Base-by-base conservation (phyloP, 2,329 filamentous ascomycete species). In the Colletotrichum musicola region DNA sequence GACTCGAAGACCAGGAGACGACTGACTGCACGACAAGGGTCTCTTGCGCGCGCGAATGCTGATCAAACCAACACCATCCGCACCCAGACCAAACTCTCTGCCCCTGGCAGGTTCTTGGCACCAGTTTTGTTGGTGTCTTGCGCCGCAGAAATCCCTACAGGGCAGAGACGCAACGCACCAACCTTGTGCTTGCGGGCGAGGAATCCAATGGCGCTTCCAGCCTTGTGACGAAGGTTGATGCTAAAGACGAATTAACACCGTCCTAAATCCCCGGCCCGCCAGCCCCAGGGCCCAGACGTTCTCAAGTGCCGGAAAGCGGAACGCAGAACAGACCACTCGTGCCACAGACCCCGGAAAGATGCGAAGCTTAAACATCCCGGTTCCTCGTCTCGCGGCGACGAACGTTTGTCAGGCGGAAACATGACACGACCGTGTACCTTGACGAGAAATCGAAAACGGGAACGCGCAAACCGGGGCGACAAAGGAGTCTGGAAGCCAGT, bases 331-430 rank as follows among this genome's bases (percentile, higher is more conserved):
- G 30, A 46, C 59, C 30, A 16, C 51, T 35, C 12, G 13, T 53
- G 46, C 46, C 42, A 63, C 51, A 57, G 61, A 57, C 30, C 42
- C 10, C 18, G 27, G 40, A 12, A 5, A 18, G 16, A 20, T n/a
- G n/a, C 25, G 47, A 55, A 59, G 65, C 40, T 59, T 65, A 35
- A 50, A 59, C 42, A 58, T 4, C 49, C 54, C 18, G 18, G 30
- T 42, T 44, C 61, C 47, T 59, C 54, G 61, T 46, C 13, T 38
- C 22, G 65, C 40, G 40, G 61, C 61, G 65, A 68, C 13, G 49
- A 60, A 60, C 55, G 61, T 65, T 68, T 68, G 47, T 50, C 54
- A n/a, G 16, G 61, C 55, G n/a, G 30, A 64, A 64, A 64, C 61
- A 64, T 64, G 65, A 47, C 54, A 64, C 61, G 40, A 40, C 22